These are phyloP conservation scores for Microstegium vimineum DNA, from an alignment of 176 grass and related monocot species.

Conservation along the genomic window DNA sequence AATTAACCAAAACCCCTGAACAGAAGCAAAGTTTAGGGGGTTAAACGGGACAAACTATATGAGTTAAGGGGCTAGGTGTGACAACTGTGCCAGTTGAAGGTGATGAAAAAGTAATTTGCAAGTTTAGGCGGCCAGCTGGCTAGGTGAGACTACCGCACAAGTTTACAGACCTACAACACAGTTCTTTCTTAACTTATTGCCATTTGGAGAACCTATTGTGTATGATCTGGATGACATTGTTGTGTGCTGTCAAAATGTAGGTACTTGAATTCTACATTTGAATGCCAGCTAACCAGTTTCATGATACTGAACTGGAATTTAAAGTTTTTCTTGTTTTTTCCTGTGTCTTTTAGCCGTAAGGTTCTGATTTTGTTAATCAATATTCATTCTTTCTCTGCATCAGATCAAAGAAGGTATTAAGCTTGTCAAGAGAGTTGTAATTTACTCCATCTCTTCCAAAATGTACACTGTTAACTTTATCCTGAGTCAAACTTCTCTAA, in stretches of 20 bases:
- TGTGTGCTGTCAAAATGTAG: background rate
- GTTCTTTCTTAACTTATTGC: background rate
- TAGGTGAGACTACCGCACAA: background rate
- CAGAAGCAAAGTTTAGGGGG: background rate
- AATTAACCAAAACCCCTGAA: background rate
- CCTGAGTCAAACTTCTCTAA: background rate
- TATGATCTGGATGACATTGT: slow-evolving; percentile 3
- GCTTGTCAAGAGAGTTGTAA: slow-evolving; percentile 1
- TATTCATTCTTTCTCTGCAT: background rate
- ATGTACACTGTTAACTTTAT: background rate
- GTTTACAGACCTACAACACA: background rate
- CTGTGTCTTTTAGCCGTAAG: background rate
- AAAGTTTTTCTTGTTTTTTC: background rate
- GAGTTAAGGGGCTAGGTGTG: background rate
- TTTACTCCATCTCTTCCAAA: background rate
- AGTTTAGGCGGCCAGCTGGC: background rate
- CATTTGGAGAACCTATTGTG: background rate
- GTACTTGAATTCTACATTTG: background rate
- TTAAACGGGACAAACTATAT: background rate
- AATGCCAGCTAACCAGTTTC: background rate
- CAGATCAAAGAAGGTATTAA: slow-evolving; percentile 1
- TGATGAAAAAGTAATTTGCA: background rate
- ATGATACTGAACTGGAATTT: background rate
- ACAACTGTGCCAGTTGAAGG: background rate
- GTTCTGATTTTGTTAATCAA: background rate